Evolutionary conservation across 2,329 filamentous ascomycete species (phyloP).

Genomic region (Scytalidium lignicola): DNA sequence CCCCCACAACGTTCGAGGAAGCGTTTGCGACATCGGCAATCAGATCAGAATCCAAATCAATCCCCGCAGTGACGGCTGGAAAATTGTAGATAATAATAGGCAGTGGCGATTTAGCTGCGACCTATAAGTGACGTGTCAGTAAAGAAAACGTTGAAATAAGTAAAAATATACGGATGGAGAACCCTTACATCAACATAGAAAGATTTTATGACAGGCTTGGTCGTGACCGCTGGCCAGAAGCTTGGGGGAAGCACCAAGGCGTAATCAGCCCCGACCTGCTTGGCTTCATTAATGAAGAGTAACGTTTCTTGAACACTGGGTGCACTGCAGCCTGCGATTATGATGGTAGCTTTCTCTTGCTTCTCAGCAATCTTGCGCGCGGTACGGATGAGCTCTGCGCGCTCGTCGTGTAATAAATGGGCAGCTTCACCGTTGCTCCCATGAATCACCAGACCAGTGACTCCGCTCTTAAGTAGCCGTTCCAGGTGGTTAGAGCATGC

Average conservation of each 20-base stretch:
- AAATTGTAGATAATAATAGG: constrained; percentile 62
- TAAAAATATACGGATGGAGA: background rate
- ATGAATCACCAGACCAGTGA: constrained; percentile 63
- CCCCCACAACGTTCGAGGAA: constrained; percentile 55
- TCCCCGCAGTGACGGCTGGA: constrained; percentile 49
- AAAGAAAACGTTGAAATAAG: no score
- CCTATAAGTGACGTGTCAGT: constrained; percentile 33
- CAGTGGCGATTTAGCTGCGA: constrained; percentile 53
- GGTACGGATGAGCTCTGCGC: constrained; percentile 51
- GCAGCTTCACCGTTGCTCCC: constrained; percentile 72
- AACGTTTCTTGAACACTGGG: constrained; percentile 65
- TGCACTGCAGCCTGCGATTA: constrained; percentile 66
- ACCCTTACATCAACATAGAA: background rate
- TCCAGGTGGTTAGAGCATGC: constrained; percentile 47
- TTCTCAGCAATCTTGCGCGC: constrained; percentile 50
- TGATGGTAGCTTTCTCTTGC: constrained; percentile 47
- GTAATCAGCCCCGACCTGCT: constrained; percentile 58
- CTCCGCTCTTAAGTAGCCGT: constrained; percentile 56
- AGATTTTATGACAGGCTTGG: background rate
- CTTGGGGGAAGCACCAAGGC: constrained; percentile 63
- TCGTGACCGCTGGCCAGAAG: constrained; percentile 45
- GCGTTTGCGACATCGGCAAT: constrained; percentile 47
- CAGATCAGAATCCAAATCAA: constrained; percentile 53
- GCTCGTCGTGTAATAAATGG: constrained; percentile 62
- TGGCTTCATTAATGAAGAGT: constrained; percentile 59